These are phyloP conservation scores for Castanopsis chinensis DNA, from an alignment of 306 rosid species.

Conservation along the genomic window DNA sequence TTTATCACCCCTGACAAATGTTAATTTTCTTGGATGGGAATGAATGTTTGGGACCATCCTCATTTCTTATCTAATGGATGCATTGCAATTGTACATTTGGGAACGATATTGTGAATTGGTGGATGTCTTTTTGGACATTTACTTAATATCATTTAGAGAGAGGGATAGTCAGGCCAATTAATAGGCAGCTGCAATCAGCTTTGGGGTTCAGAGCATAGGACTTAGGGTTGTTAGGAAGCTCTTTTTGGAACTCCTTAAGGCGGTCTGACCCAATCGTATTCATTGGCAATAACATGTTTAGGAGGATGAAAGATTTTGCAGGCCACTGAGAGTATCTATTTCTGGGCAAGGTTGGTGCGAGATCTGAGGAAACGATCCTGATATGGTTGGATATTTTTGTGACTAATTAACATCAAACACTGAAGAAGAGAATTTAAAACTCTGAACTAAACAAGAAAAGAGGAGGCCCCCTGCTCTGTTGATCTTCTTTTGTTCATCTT, in stretches of 20 bases:
- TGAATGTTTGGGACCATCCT: background rate
- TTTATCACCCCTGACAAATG: background rate
- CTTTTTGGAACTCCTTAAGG: background rate
- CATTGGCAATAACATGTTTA: background rate
- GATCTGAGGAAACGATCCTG: background rate
- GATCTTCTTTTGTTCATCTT: background rate
- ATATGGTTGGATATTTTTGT: background rate
- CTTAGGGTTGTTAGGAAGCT: background rate
- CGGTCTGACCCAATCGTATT: background rate
- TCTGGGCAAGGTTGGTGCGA: too few relatives aligned
- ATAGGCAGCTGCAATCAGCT: background rate
- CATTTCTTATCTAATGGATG: background rate
- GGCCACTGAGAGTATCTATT: background rate
- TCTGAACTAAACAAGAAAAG: too few relatives aligned
- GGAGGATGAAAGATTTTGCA: background rate
- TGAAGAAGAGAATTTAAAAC: background rate
- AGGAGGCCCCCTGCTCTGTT: background rate
- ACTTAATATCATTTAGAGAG: background rate
- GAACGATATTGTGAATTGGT: background rate
- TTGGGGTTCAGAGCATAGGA: background rate
- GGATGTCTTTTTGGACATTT: background rate
- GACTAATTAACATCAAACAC: background rate
- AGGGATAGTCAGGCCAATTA: background rate
- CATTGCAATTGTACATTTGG: background rate
- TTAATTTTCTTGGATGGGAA: background rate